Evolutionary conservation across 495 filamentous ascomycete species (phyloP).

Genomic region (Xanthoparmelia taractica): DNA sequence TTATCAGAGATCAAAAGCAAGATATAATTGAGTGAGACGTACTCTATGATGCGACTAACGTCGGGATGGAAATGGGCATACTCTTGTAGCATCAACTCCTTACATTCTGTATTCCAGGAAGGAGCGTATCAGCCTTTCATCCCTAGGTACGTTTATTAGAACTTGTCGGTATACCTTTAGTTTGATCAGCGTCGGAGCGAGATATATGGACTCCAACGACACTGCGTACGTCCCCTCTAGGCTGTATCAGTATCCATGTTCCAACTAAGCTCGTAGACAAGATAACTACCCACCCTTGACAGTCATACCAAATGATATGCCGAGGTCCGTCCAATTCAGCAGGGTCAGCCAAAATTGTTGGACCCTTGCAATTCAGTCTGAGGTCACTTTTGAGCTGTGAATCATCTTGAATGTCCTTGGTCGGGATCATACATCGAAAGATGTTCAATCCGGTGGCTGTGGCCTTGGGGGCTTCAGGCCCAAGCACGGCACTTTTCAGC

Average conservation of each 20-base stretch:
- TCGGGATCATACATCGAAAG: slow-evolving; percentile 36
- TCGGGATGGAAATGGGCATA: not conserved
- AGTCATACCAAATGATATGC: slow-evolving; percentile 33
- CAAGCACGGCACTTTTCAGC: slow-evolving; percentile 27
- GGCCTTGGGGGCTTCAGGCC: slow-evolving; percentile 13
- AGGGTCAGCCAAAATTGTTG: slow-evolving; percentile 22
- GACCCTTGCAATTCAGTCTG: slow-evolving; percentile 17
- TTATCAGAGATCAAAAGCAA: not conserved
- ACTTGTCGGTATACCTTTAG: not conserved
- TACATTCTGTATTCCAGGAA: not conserved
- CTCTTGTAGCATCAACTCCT: not conserved
- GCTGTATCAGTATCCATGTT: not conserved
- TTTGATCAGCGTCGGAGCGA: not conserved
- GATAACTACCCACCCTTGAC: slow-evolving; percentile 25
- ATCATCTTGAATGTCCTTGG: slow-evolving; percentile 28
- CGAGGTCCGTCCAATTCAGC: slow-evolving; percentile 17
- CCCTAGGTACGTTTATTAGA: not conserved
- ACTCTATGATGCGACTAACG: not conserved
- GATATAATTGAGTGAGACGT: not conserved
- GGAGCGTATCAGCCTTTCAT: not conserved
- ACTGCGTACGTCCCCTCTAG: not conserved
- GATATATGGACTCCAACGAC: not conserved
- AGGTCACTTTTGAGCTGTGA: slow-evolving; percentile 21
- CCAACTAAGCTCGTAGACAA: slow-evolving; percentile 6
- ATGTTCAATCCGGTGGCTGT: slow-evolving; percentile 19